phyloP scores from a whole-genome alignment of 2,329 filamentous ascomycete species.

The Neofusicoccum cordaticola region DNA sequence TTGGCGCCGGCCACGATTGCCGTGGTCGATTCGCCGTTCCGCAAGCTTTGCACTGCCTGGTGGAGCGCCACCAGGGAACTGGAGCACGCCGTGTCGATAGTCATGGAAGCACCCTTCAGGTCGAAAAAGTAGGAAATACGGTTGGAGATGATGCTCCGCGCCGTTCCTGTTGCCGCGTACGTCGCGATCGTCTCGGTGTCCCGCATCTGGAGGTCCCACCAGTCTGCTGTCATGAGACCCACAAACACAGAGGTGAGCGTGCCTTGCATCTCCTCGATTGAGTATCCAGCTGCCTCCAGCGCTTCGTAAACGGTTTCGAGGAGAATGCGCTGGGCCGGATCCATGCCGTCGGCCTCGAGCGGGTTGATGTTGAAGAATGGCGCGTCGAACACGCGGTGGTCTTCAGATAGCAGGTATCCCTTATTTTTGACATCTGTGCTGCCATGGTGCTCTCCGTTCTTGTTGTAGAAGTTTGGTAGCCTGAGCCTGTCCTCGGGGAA shows the following conservation, averaged over 20 bases:
- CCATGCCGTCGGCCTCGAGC: conserved; percentile 27
- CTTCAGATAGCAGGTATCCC: conserved; percentile 23
- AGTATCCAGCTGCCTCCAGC: conserved; percentile 19
- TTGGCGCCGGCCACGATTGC: conserved; percentile 1
- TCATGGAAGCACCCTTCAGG: conserved; percentile 26
- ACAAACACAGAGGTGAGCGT: conserved; percentile 20
- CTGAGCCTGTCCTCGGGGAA: conserved; percentile 32
- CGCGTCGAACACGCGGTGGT: conserved; percentile 27
- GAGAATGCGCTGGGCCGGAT: conserved; percentile 25
- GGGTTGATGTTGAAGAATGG: conserved; percentile 31
- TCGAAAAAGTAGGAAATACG: conserved; percentile 31
- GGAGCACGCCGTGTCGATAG: conserved; percentile 31
- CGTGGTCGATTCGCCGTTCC: background rate
- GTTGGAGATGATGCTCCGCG: conserved; percentile 25
- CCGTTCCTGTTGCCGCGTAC: conserved; percentile 22
- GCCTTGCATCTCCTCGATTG: conserved; percentile 18
- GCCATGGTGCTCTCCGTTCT: conserved; percentile 5
- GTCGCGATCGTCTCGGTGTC: conserved; percentile 21
- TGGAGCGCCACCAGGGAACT: conserved; percentile 23
- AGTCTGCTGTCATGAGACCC: conserved; percentile 19
- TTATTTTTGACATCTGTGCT: background rate
- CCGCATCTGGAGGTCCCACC: conserved; percentile 18
- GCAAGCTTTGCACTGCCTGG: conserved; percentile 19
- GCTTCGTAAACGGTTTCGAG: conserved; percentile 25
- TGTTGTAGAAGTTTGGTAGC: conserved; percentile 22